phyloP scores from a whole-genome alignment of 768 basidiomycete genomes.

The Leucosporidium yakuticum region DNA sequence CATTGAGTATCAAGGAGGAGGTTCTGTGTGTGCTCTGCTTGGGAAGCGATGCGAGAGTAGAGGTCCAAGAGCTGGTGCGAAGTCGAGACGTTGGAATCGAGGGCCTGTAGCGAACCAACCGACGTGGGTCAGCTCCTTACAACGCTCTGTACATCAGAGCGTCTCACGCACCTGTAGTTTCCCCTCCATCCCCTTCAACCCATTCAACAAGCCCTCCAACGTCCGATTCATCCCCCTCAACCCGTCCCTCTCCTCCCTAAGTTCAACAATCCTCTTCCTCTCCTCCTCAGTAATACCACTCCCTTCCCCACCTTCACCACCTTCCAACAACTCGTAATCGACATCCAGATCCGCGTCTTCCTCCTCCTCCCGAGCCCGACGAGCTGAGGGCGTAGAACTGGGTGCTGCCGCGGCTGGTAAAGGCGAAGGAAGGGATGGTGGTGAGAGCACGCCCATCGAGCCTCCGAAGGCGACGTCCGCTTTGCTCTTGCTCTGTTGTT shows the following conservation, averaged over 20 bases:
- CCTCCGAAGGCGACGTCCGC: background rate
- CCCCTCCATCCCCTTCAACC: slow-evolving; percentile 38
- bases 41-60: slow-evolving; percentile 43
- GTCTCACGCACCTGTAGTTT: slow-evolving; percentile 42
- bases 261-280: slow-evolving; percentile 28
- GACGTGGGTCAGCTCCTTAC: background rate
- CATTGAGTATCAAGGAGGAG: slow-evolving; percentile 43
- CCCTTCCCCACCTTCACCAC: slow-evolving; percentile 1
- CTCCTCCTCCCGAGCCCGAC: background rate
- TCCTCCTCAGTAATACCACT: slow-evolving; percentile 2
- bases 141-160: background rate
- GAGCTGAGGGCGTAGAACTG: background rate
- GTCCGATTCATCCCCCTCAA: slow-evolving; percentile 44
- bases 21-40: slow-evolving; percentile 45
- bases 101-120: background rate
- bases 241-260: slow-evolving; percentile 41
- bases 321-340: background rate
- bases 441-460: background rate
- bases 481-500: background rate
- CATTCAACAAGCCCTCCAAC: slow-evolving; percentile 39
- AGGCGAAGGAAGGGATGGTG: background rate
- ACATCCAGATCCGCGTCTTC: background rate
- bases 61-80: slow-evolving; percentile 44
- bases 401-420: background rate
- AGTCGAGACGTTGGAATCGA: slow-evolving; percentile 37